Percentiles rank a stretch among this genome's conserved stretches.
These are phyloP conservation scores for Apiospora aurea DNA, from an alignment of 2,329 filamentous ascomycete genomes.

Conservation along the genomic window DNA sequence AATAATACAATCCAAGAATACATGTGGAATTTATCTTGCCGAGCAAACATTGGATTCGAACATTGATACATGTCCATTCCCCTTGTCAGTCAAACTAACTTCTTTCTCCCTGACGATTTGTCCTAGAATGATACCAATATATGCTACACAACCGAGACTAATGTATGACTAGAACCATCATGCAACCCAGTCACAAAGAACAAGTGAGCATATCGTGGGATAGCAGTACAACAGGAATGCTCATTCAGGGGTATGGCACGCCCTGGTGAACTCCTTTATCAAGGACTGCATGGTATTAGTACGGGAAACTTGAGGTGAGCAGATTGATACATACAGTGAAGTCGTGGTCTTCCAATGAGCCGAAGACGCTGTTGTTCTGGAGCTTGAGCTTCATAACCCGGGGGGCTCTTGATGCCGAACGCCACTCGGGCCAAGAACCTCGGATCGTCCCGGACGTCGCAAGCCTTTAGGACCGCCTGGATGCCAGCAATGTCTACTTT, in stretches of 20 bases:
- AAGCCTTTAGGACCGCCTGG: conserved; percentile 49
- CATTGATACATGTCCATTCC: no score
- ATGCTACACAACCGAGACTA: no score
- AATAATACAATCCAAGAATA: rapidly evolving
- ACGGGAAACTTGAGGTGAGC: conserved; percentile 27
- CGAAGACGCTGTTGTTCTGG: conserved; percentile 53
- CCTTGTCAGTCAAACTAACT: no score
- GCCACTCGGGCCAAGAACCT: conserved; percentile 65
- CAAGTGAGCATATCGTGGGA: rapidly evolving
- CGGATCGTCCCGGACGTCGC: conserved; percentile 61
- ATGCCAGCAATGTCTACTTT: conserved; percentile 50
- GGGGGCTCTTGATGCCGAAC: conserved; percentile 69
- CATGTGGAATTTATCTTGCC: rapidly evolving
- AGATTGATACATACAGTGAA: conserved; percentile 51
- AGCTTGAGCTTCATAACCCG: conserved; percentile 57
- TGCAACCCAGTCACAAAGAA: rapidly evolving
- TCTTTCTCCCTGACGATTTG: no score
- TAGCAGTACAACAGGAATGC: not conserved
- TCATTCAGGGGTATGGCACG: conserved; percentile 32
- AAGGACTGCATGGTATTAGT: conserved; percentile 34
- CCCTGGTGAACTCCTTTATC: conserved; percentile 40
- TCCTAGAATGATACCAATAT: no score
- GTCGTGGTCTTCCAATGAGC: conserved; percentile 60
- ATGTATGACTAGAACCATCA: no score
- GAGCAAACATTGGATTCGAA: no score